These are phyloP conservation scores for Phytophthora meadii DNA, from an alignment of 352 stramenopile genomes.

Conservation along the genomic window DNA sequence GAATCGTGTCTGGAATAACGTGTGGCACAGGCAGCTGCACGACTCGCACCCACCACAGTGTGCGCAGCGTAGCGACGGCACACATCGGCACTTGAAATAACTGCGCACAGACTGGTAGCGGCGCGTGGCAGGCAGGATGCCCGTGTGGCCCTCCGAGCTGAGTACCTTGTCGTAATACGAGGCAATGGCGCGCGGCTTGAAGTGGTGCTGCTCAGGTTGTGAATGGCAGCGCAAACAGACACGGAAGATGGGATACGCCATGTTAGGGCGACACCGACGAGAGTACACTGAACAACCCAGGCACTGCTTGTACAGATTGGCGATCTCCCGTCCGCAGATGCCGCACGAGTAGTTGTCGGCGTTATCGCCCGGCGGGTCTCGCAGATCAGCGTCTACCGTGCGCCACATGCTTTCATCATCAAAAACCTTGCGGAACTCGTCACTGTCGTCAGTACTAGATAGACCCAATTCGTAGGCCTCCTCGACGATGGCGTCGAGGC, in stretches of 20 bases:
- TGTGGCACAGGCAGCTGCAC: constrained; percentile 85
- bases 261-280: constrained; percentile 62
- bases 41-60: constrained; percentile 84
- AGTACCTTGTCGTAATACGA: constrained; percentile 73
- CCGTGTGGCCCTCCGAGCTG: constrained; percentile 81
- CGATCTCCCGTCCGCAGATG: constrained; percentile 78
- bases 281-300: constrained; percentile 79
- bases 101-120: constrained; percentile 71
- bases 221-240: constrained; percentile 78
- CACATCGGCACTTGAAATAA: constrained; percentile 79
- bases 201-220: constrained; percentile 77
- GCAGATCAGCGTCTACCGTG: constrained; percentile 65
- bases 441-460: constrained; percentile 69
- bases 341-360: constrained; percentile 66
- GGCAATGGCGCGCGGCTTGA: constrained; percentile 66
- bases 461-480: constrained; percentile 73
- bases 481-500: constrained; percentile 78
- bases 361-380: constrained; percentile 34
- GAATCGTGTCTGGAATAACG: constrained; percentile 88
- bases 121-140: constrained; percentile 61
- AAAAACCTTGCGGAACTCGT: constrained; percentile 77
- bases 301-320: constrained; percentile 89
- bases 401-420: constrained; percentile 81
- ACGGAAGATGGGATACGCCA: constrained; percentile 70
- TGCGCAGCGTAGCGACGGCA: constrained; percentile 60